These are phyloP conservation scores for Abrus pulchellus DNA, from an alignment of 306 rosid genomes.

Conservation along the genomic window DNA sequence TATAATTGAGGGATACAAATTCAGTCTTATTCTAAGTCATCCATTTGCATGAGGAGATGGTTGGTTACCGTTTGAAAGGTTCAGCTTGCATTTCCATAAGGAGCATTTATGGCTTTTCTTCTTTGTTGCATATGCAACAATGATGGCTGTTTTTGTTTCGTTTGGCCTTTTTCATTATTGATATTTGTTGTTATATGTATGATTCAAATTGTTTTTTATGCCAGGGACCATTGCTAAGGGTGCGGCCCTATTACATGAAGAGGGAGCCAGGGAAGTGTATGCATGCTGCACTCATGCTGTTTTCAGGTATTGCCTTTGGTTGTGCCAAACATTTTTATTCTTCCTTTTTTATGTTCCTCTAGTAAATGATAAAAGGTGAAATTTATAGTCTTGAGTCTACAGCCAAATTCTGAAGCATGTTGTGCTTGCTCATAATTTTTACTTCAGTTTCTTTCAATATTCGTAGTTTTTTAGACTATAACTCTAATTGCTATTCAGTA, in stretches of 20 bases:
- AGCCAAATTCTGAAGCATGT: constrained; percentile 8
- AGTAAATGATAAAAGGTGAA: background rate
- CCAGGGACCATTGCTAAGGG: constrained; percentile 95
- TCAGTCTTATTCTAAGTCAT: constrained; percentile 9
- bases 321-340: background rate
- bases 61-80: background rate
- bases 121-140: constrained; percentile 16
- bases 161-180: background rate
- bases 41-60: constrained; percentile 10
- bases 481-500: background rate
- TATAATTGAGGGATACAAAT: background rate
- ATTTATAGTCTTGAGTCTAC: background rate
- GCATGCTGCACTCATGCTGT: constrained; percentile 98
- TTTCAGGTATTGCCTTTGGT: constrained; percentile 71
- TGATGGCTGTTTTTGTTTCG: background rate
- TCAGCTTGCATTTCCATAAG: constrained; percentile 24
- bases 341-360: constrained; percentile 4
- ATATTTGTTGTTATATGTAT: constrained; percentile 29
- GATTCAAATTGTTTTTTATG: constrained; percentile 19
- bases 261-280: constrained; percentile 98
- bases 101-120: background rate
- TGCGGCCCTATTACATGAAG: constrained; percentile 90
- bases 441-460: background rate
- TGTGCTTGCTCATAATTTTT: background rate
- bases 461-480: background rate